Conservation (phyloP, 108 stramenopile genomes). For the Heterococcus sp. region DNA sequence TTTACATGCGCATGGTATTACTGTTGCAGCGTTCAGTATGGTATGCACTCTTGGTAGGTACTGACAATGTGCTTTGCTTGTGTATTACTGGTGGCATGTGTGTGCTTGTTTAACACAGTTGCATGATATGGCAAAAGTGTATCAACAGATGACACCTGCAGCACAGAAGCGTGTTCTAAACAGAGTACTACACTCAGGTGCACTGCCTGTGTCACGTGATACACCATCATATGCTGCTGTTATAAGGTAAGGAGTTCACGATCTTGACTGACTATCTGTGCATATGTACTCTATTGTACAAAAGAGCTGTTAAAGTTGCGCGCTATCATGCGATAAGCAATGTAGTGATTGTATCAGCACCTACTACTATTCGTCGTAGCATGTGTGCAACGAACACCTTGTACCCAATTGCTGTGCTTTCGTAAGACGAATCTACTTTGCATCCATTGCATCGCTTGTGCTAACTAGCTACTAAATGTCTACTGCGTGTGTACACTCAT, state of each 20-base stretch:
- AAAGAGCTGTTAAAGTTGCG: background rate
- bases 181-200: constrained; percentile 48
- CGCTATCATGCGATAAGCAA: too few relatives aligned
- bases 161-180: constrained; percentile 39
- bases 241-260: background rate
- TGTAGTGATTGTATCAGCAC: too few relatives aligned
- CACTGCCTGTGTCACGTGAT: constrained; percentile 55
- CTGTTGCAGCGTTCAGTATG: background rate
- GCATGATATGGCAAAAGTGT: constrained; percentile 25
- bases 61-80: too few relatives aligned
- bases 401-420: background rate
- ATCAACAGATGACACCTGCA: constrained; percentile 33
- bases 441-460: background rate
- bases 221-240: constrained; percentile 55
- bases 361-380: too few relatives aligned
- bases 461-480: background rate
- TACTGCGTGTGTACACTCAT: too few relatives aligned
- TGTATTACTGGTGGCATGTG: background rate
- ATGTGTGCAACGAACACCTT: background rate
- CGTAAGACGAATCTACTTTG: too few relatives aligned
- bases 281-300: background rate
- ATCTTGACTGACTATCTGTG: too few relatives aligned
- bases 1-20: background rate
- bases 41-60: background rate
- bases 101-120: constrained; percentile 3